Base-by-base conservation (phyloP, 148 eudicot genomes). In the Persicaria tinctoria region DNA sequence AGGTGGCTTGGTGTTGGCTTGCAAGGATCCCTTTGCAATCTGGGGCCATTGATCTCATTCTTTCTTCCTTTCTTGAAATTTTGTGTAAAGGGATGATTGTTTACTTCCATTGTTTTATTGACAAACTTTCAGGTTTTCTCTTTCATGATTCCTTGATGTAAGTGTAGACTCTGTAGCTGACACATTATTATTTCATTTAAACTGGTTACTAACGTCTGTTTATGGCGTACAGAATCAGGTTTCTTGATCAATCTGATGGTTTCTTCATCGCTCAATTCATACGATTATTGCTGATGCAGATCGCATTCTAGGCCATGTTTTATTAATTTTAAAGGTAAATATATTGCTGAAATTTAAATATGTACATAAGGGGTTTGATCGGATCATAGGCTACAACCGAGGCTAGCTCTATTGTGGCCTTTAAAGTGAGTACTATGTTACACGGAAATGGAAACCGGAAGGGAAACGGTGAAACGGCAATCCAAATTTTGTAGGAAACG, bases 21-120 rank as follows among this genome's bases (percentile, higher is more conserved):
- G 74, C 75, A 77, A 75, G 75, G 84, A 66, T 46, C 70, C 48
- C 91, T 86, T 83, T 74, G 69, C 74, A 77, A 87, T 84, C 72
- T 85, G 80, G 84, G 89, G 85, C 82, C 80, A 78, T 83, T 85
- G 54, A 75, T 85, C 85, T 78, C 72, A 84, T 88, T 86, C 85
- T 85, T 90, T 84, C 76, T 51, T 56, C 46, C 5, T 23, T 64
- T 79, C 84, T 83, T 80, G 72, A 76, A 78, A 81, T 76, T 82
- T 85, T 85, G 90, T 93, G 98, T 91, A 93, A 93, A 93, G 89
- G 80, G 83, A 85, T 81, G 80, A 75, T 83, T 81, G 79, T 74
- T 32, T 85, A 76, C 76, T 79, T 89, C 88, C 89, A 86, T 90
- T 91, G 88, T 89, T 93, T 88, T 88, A 84, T 86, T 86, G 86